phyloP scores from a whole-genome alignment of 352 stramenopile species.

The Phytopythium delawarense region DNA sequence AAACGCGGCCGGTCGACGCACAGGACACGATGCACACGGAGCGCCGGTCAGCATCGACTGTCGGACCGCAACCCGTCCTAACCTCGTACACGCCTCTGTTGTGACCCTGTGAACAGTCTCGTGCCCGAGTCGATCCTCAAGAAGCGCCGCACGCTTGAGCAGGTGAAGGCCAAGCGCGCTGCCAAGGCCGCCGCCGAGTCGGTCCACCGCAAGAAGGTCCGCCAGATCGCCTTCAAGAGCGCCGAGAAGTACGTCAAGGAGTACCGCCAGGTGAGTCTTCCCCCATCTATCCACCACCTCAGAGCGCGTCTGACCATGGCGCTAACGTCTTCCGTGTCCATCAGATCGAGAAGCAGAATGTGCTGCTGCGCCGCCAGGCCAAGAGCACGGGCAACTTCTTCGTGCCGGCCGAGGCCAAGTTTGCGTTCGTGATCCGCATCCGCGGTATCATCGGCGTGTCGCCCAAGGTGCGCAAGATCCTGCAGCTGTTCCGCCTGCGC shows the following conservation, averaged over 20 bases:
- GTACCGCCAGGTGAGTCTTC: constrained; percentile 86
- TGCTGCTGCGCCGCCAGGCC: constrained; percentile 94
- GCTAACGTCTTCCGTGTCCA: neutral
- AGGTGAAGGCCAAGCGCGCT: constrained; percentile 83
- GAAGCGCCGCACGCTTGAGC: constrained; percentile 86
- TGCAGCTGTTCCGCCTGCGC: constrained; percentile 98
- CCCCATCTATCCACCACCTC: neutral
- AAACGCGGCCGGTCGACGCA: neutral
- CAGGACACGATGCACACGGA: constrained; percentile 5
- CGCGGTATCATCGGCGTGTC: constrained; percentile 97
- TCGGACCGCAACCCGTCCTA: constrained; percentile 69
- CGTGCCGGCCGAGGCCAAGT: constrained; percentile 96
- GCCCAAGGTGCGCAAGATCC: constrained; percentile 95
- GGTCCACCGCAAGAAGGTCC: constrained; percentile 84
- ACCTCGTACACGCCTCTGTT: constrained; percentile 16
- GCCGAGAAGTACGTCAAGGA: constrained; percentile 99
- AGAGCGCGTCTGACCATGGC: neutral
- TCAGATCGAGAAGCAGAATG: constrained; percentile 89
- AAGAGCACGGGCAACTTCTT: constrained; percentile 96
- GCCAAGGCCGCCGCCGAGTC: constrained; percentile 75
- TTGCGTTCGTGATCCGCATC: constrained; percentile 98
- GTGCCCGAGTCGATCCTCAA: constrained; percentile 89
- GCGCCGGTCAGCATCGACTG: neutral
- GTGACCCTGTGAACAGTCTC: constrained; percentile 46
- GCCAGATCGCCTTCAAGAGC: constrained; percentile 90